These are phyloP conservation scores for Naganishia cerealis DNA, from an alignment of 1,284 basidiomycete genomes.

Conservation along the genomic window DNA sequence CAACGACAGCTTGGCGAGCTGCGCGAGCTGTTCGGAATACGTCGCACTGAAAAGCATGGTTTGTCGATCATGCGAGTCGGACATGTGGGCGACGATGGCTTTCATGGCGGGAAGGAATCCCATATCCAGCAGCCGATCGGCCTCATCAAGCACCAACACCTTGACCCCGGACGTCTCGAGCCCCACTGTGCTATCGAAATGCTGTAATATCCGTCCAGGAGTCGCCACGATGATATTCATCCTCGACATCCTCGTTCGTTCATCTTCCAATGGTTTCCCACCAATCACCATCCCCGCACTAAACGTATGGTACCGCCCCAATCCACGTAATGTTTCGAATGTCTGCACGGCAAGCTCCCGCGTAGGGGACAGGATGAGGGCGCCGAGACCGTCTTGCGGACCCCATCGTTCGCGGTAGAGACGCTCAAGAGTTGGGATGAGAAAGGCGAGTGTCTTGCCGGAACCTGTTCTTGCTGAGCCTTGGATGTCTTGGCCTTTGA, in stretches of 20 bases:
- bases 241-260: slow-evolving; percentile 77
- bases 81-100: slow-evolving; percentile 77
- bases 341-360: slow-evolving; percentile 95
- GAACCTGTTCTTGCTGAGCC: slow-evolving; percentile 78
- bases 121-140: slow-evolving; percentile 94
- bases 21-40: slow-evolving; percentile 84
- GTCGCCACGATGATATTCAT: slow-evolving; percentile 99
- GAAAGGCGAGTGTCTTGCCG: slow-evolving; percentile 79
- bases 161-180: slow-evolving; percentile 90
- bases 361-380: slow-evolving; percentile 90
- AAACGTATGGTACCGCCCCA: slow-evolving; percentile 86
- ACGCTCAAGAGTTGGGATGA: slow-evolving; percentile 73
- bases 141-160: slow-evolving; percentile 93
- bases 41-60: slow-evolving; percentile 96
- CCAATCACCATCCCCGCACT: slow-evolving; percentile 95
- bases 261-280: slow-evolving; percentile 92
- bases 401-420: slow-evolving; percentile 76
- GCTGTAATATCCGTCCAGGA: slow-evolving; percentile 89
- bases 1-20: slow-evolving; percentile 86
- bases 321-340: slow-evolving; percentile 88
- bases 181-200: slow-evolving; percentile 96
- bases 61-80: slow-evolving; percentile 69
- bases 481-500: slow-evolving; percentile 70
- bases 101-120: slow-evolving; percentile 86
- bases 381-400: slow-evolving; percentile 80